Evolutionary conservation across 371 early-diverging fungal genomes (phyloP), one percentile per base, ranked within the genome.

Genomic region (Actinomortierella ambigua): DNA sequence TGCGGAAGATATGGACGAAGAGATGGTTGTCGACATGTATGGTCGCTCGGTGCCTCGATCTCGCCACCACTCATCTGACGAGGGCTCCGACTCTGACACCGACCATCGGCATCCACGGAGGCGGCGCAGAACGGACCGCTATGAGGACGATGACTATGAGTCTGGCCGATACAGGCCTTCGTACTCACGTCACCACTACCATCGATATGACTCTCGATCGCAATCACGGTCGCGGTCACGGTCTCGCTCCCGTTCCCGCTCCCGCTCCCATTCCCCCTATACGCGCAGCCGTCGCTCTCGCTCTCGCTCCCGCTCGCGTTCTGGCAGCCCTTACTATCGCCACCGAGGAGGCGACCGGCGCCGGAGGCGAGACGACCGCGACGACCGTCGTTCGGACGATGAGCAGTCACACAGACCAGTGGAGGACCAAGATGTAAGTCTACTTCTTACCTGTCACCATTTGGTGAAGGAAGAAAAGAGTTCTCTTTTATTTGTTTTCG

Each of bases 21-120:
- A 70, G 43, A 70, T 70, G 70, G 61, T 70, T 6, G 56, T 70
- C n/a, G 70, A 70, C 42, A 70, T 70, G 70, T 70, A 65, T 70
- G 70, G 70, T 39, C 70, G 70, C 40, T 70, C 70, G 2, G 70
- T 70, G 9, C 70, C 70, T 51, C 70, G 70, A 15, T 70, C 70
- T 15, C 55, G 70, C 13, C 70, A 70, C 47, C 70, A 70, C 50
- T 70, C 70, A 1, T 70, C 70, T 0, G 70, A 70, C 47, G 70
- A 70, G 29, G 70, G 70, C 7, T 64, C 65, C 23, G 70, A 70
- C 28, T 70, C 70, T 20, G 70, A 70, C 13, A 57, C 40, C 34
- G 71, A 71, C 17, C 42, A 20, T 52, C 65, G 71, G 22, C 66
- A 62, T 44, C 65, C 71, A 46, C 52, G 65, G 55, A 44, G 71